These are phyloP conservation scores for Colletotrichum costaricense DNA, from an alignment of 2,329 filamentous ascomycete species.

Conservation along the genomic window DNA sequence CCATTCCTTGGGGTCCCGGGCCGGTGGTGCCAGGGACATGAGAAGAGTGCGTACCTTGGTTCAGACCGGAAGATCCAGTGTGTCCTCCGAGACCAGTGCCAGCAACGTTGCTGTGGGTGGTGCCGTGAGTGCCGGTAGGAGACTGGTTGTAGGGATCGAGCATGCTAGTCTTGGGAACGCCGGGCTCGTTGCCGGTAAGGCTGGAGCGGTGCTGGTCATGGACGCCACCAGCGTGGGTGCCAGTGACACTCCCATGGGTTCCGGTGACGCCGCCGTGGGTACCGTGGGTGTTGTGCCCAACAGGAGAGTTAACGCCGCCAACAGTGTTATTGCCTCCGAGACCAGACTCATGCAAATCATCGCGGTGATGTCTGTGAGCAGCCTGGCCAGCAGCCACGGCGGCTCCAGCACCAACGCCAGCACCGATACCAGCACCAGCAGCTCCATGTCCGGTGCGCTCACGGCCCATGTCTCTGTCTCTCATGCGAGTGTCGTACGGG, in stretches of 20 bases:
- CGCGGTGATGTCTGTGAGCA: constrained; percentile 27
- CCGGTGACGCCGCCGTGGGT: neutral
- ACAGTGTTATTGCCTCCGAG: neutral
- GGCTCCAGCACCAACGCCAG: constrained; percentile 18
- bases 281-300: neutral
- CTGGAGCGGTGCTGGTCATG: constrained; percentile 10
- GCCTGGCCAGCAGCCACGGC: constrained; percentile 17
- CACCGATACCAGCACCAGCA: constrained; percentile 24
- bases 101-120: neutral
- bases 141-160: constrained; percentile 32
- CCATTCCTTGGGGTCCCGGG: constrained; percentile 5
- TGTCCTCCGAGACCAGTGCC: constrained; percentile 13
- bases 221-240: neutral
- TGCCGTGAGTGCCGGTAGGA: neutral
- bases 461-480: constrained; percentile 34
- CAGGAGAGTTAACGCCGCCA: constrained; percentile 1
- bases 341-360: constrained; percentile 23
- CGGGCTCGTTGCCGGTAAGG: constrained; percentile 12
- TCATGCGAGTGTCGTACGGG: constrained; percentile 32
- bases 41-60: constrained; percentile 18
- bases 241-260: constrained; percentile 8
- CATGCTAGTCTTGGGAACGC: constrained; percentile 31
- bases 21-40: constrained; percentile 20
- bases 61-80: constrained; percentile 17
- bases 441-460: constrained; percentile 28